Evolutionary conservation across 306 rosid genomes (phyloP).

Genomic region (Lithocarpus polystachyus): DNA sequence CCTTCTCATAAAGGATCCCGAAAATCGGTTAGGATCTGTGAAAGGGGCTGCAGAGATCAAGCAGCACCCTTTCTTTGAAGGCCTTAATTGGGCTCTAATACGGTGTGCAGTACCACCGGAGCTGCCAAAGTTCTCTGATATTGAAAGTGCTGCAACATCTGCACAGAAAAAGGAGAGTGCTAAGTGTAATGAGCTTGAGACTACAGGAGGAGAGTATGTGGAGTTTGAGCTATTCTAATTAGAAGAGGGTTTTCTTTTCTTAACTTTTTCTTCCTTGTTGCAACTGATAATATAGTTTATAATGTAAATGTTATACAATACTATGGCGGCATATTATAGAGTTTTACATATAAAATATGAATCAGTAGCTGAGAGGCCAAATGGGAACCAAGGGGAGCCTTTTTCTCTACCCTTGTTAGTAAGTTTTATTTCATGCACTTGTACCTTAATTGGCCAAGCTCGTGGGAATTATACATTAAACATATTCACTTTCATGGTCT

Average conservation of each 20-base stretch:
- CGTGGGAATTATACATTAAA: too few relatives aligned
- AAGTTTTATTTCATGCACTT: neutral
- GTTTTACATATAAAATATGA: conserved; percentile 49
- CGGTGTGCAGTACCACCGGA: conserved; percentile 91
- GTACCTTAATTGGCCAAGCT: too few relatives aligned
- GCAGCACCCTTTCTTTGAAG: conserved; percentile 91
- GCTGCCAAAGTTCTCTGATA: conserved; percentile 62
- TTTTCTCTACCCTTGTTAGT: conserved; percentile 2
- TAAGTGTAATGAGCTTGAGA: conserved; percentile 47
- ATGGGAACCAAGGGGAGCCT: conserved; percentile 22
- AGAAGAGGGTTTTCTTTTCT: conserved; percentile 17
- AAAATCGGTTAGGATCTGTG: conserved; percentile 81
- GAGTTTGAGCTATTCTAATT: conserved; percentile 83
- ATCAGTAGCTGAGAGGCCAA: conserved; percentile 41
- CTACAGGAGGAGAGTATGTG: conserved; percentile 46
- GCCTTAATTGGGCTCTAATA: conserved; percentile 96
- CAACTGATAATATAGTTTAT: conserved; percentile 52
- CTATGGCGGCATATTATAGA: conserved; percentile 47
- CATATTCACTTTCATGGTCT: too few relatives aligned
- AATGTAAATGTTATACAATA: conserved; percentile 44
- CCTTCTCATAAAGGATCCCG: conserved; percentile 81
- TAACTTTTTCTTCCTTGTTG: conserved; percentile 23
- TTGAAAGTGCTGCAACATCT: conserved; percentile 44
- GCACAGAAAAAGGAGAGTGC: conserved; percentile 50
- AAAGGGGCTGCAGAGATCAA: conserved; percentile 95